Conservation (phyloP, 2,329 filamentous ascomycete species). For the Fusarium pseudocircinatum region DNA sequence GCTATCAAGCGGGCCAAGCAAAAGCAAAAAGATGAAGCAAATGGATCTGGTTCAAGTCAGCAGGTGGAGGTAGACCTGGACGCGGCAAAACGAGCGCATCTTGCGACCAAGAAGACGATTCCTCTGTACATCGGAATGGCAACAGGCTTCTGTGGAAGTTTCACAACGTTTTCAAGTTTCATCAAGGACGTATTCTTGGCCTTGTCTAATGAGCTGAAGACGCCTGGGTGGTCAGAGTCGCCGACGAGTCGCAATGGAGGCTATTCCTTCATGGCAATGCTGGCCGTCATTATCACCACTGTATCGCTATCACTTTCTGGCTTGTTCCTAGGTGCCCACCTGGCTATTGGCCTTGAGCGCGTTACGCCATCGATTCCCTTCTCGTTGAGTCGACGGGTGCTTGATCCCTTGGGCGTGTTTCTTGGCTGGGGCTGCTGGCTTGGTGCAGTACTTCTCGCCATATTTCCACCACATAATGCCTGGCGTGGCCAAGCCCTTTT, state of each 20-base stretch:
- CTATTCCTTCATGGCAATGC: constrained; percentile 83
- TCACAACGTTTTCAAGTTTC: constrained; percentile 90
- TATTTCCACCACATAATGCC: constrained; percentile 74
- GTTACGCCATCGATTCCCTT: constrained; percentile 70
- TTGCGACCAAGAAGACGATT: constrained; percentile 81
- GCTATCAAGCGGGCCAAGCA: constrained; percentile 46
- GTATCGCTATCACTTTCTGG: constrained; percentile 75
- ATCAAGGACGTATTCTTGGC: constrained; percentile 83
- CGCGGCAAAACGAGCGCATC: constrained; percentile 65
- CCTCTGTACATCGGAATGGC: constrained; percentile 88
- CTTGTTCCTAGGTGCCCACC: constrained; percentile 77
- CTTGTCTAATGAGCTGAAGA: constrained; percentile 75
- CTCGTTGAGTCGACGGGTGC: constrained; percentile 61
- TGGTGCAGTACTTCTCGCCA: constrained; percentile 75
- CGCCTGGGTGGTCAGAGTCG: constrained; percentile 49
- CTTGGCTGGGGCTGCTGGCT: constrained; percentile 82
- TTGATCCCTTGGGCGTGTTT: constrained; percentile 72
- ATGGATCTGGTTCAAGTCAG: constrained; percentile 32
- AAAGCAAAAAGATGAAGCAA: constrained; percentile 51
- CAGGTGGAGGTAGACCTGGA: constrained; percentile 48
- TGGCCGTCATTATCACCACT: constrained; percentile 79
- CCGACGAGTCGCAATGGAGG: constrained; percentile 70
- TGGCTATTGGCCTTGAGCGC: constrained; percentile 70
- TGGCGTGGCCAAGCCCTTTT: constrained; percentile 85
- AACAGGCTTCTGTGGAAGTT: constrained; percentile 88